phyloP scores from a whole-genome alignment of 2,329 filamentous ascomycete species.

The Pseudogymnoascus sp. region DNA sequence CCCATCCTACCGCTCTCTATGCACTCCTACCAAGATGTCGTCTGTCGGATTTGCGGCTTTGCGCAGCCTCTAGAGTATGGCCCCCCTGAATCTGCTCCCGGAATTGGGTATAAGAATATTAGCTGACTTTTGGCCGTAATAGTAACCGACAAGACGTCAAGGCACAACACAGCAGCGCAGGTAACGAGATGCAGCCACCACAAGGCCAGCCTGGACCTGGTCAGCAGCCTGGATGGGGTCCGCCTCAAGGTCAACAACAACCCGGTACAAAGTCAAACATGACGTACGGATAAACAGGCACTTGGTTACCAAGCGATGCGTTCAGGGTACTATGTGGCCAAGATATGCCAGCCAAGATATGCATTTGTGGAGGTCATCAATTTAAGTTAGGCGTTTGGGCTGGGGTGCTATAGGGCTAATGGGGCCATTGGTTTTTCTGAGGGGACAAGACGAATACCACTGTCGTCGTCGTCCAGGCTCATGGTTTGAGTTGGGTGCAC shows the following conservation, averaged over 20 bases:
- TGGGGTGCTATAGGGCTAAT: not conserved
- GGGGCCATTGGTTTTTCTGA: not conserved
- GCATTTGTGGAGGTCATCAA: not conserved
- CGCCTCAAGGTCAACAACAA: slow-evolving; percentile 3
- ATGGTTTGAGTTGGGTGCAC: not conserved
- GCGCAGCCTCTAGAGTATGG: slow-evolving; percentile 50
- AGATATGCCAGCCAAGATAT: not conserved
- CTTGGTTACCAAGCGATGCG: not conserved
- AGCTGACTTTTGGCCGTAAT: not conserved
- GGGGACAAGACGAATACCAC: slow-evolving; percentile 3
- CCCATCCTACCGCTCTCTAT: slow-evolving; percentile 64
- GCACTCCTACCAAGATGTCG: slow-evolving; percentile 58
- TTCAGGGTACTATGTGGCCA: not conserved
- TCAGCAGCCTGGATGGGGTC: slow-evolving; percentile 2
- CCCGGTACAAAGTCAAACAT: slow-evolving; percentile 5
- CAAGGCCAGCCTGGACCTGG: not conserved
- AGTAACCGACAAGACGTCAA: not conserved
- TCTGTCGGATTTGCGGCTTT: slow-evolving; percentile 69
- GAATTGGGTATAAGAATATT: not conserved
- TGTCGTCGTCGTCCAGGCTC: not conserved
- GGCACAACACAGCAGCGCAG: not conserved
- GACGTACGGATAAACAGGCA: slow-evolving; percentile 5
- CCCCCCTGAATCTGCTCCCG: not conserved
- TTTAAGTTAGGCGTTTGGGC: not conserved
- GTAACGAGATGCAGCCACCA: not conserved